A percentile compares a stretch with the other conserved stretches of the same genome.
Evolutionary conservation across 2,329 filamentous ascomycete species (phyloP).

Genomic region (Alternaria panax): DNA sequence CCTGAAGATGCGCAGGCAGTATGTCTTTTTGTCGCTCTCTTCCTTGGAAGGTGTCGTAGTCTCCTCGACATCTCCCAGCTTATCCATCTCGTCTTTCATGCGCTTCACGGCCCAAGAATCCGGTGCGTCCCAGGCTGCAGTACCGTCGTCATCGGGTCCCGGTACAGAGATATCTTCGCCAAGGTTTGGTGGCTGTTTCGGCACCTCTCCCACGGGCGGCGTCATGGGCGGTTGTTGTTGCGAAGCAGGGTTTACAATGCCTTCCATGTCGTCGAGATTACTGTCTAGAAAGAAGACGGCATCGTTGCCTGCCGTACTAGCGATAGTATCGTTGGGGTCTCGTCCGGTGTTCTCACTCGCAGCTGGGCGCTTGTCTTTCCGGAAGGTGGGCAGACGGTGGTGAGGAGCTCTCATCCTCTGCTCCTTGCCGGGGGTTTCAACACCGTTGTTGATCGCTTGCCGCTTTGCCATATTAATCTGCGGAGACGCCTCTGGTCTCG

Average conservation of each 20-base stretch:
- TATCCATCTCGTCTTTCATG: slow-evolving; percentile 66
- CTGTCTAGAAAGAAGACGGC: slow-evolving; percentile 82
- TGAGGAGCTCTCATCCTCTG: slow-evolving; percentile 40
- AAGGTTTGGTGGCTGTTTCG: slow-evolving; percentile 60
- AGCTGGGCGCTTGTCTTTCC: slow-evolving; percentile 45
- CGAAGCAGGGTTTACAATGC: slow-evolving; percentile 70
- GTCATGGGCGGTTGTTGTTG: slow-evolving; percentile 71
- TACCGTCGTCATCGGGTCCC: slow-evolving; percentile 45
- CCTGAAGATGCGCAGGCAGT: slow-evolving; percentile 94
- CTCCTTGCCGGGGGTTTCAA: slow-evolving; percentile 28
- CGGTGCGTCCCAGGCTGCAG: slow-evolving; percentile 84
- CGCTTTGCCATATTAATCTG: slow-evolving; percentile 35
- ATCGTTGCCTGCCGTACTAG: slow-evolving; percentile 58
- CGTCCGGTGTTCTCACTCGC: slow-evolving; percentile 48
- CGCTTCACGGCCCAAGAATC: slow-evolving; percentile 95
- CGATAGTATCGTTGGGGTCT: slow-evolving; percentile 53
- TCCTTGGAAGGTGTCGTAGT: slow-evolving; percentile 70
- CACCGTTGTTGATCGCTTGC: slow-evolving; percentile 29
- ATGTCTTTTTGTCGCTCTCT: slow-evolving; percentile 77
- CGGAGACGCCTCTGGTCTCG: slow-evolving; percentile 41
- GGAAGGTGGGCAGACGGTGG: slow-evolving; percentile 61
- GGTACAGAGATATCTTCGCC: slow-evolving; percentile 43
- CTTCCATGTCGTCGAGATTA: slow-evolving; percentile 88
- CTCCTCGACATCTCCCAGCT: slow-evolving; percentile 72
- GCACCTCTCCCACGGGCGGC: slow-evolving; percentile 64